These are phyloP conservation scores for Diaporthe vexans DNA, from an alignment of 2,329 filamentous ascomycete species.

Conservation along the genomic window DNA sequence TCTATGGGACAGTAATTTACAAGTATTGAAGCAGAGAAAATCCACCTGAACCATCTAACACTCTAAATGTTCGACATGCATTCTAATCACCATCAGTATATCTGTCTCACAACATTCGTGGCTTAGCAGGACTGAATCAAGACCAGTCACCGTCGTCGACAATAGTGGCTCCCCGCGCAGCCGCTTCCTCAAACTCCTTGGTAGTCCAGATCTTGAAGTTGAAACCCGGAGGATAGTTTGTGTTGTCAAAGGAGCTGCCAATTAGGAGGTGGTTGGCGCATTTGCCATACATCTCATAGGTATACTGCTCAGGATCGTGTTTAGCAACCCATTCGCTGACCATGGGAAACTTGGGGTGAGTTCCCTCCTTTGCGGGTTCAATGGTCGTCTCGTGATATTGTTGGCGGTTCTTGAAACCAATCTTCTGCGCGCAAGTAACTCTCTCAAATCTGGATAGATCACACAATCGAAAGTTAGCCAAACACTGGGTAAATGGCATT, in stretches of 20 bases:
- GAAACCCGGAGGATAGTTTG: neutral
- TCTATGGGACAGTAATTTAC: neutral
- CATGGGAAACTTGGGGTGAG: neutral
- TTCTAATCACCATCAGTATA: neutral
- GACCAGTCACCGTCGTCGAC: conserved; percentile 8
- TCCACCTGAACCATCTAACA: neutral
- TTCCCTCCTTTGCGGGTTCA: neutral
- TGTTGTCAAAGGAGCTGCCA: neutral
- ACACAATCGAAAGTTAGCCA: neutral
- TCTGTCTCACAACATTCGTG: neutral
- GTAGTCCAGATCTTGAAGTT: conserved; percentile 7
- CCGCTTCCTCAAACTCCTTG: neutral
- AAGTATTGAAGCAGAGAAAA: neutral
- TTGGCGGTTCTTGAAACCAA: neutral
- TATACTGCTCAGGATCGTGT: neutral
- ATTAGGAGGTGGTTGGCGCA: neutral
- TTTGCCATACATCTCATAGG: neutral
- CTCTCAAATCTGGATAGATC: neutral
- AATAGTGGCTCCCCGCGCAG: neutral
- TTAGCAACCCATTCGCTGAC: neutral
- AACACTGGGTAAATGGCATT: too few species aligned
- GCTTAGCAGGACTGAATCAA: neutral
- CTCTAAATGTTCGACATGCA: neutral
- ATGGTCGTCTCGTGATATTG: neutral
- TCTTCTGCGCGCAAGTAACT: neutral